A percentile compares a stretch with the other conserved stretches of the same genome.
Conservation (phyloP, 208 protist species). For the Trypanosoma boissoni region DNA sequence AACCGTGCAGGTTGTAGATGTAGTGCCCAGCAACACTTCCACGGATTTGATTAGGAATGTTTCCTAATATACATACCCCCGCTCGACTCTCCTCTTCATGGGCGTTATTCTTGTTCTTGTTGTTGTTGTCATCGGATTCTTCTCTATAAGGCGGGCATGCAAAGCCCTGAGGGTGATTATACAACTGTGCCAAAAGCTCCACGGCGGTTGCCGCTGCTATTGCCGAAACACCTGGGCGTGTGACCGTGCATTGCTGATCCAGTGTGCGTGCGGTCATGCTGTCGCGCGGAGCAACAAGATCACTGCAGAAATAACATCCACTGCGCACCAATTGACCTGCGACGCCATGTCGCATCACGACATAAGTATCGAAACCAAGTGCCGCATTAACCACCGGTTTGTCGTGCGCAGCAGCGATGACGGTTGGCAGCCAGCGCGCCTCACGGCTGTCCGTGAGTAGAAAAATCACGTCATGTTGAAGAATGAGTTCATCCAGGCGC, state of each 20-base stretch:
- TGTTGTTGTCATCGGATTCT: neutral
- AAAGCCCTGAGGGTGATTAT: slow-evolving; percentile 90
- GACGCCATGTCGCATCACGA: slow-evolving; percentile 97
- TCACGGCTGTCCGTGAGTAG: slow-evolving; percentile 98
- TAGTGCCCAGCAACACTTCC: slow-evolving; percentile 85
- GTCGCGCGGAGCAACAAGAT: slow-evolving; percentile 91
- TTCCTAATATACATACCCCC: slow-evolving; percentile 49
- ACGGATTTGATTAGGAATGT: slow-evolving; percentile 86
- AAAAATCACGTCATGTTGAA: slow-evolving; percentile 95
- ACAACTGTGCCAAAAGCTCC: slow-evolving; percentile 92
- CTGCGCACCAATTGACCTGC: slow-evolving; percentile 28
- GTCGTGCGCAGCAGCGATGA: slow-evolving; percentile 76
- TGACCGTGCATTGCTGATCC: slow-evolving; percentile 99
- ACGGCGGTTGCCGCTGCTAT: slow-evolving; percentile 93
- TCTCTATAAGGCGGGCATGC: slow-evolving; percentile 50
- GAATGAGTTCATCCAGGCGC: slow-evolving; percentile 72
- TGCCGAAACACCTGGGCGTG: slow-evolving; percentile 90
- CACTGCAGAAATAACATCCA: slow-evolving; percentile 99
- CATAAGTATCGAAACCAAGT: slow-evolving; percentile 97
- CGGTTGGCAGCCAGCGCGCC: slow-evolving; percentile 96
- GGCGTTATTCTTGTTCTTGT: neutral
- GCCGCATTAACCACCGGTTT: slow-evolving; percentile 96
- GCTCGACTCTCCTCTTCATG: neutral
- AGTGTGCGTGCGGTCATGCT: slow-evolving; percentile 93
- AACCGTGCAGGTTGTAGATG: slow-evolving; percentile 54